These are phyloP conservation scores for Ophiostoma angusticollis DNA, from an alignment of 2,329 filamentous ascomycete genomes.

Conservation along the genomic window DNA sequence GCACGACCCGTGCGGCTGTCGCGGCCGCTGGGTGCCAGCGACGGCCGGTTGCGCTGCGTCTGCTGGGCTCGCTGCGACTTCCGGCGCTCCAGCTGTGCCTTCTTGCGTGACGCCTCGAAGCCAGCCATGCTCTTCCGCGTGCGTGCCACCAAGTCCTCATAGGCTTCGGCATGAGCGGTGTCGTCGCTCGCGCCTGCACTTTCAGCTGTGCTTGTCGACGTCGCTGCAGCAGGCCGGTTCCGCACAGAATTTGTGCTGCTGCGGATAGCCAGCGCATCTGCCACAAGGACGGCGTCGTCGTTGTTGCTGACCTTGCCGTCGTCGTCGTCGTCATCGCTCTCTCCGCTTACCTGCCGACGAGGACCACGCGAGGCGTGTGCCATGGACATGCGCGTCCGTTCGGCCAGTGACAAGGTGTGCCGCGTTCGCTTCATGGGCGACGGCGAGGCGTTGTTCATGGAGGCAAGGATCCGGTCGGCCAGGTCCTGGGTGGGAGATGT, in stretches of 20 bases:
- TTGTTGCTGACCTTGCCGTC: neutral
- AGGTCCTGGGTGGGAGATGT: slow-evolving; percentile 35
- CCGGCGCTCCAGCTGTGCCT: slow-evolving; percentile 44
- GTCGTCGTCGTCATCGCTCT: slow-evolving; percentile 16
- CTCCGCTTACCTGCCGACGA: slow-evolving; percentile 8
- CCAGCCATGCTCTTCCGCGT: slow-evolving; percentile 50
- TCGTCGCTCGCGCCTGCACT: slow-evolving; percentile 12
- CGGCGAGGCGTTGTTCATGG: slow-evolving; percentile 41
- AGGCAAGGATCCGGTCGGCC: slow-evolving; percentile 43
- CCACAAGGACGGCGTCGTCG: slow-evolving; percentile 13
- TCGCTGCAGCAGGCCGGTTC: slow-evolving; percentile 17
- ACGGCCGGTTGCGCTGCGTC: slow-evolving; percentile 24
- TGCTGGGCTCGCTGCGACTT: too few species aligned
- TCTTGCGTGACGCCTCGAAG: slow-evolving; percentile 47
- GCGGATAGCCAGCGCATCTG: slow-evolving; percentile 5
- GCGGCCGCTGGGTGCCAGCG: too few species aligned
- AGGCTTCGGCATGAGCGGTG: too few species aligned
- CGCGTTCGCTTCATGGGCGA: slow-evolving; percentile 44
- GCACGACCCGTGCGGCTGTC: too few species aligned
- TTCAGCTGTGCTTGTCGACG: too few species aligned
- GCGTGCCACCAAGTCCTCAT: slow-evolving; percentile 41
- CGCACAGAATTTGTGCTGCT: slow-evolving; percentile 17
- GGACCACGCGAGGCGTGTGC: slow-evolving; percentile 37
- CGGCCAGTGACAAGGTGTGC: slow-evolving; percentile 52
- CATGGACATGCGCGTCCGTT: slow-evolving; percentile 75